Conservation (phyloP, 164 flowering plant species). For the Brasenia schreberi region DNA sequence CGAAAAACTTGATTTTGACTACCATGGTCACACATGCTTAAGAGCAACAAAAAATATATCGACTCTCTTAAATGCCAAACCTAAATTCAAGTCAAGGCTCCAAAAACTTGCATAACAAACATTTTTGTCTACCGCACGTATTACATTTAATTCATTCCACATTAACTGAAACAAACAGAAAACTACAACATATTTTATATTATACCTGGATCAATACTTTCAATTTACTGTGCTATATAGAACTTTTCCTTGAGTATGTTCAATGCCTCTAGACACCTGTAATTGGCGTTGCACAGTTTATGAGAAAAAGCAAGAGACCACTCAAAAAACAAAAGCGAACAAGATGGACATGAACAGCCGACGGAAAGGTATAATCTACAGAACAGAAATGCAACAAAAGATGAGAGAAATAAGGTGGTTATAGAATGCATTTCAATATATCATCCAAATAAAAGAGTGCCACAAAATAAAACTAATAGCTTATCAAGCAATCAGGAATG, state of each 20-base stretch:
- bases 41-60: too few relatives aligned
- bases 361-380: not conserved
- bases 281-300: not conserved
- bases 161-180: not conserved
- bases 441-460: too few relatives aligned
- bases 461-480: too few relatives aligned
- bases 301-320: not conserved
- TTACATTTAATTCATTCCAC: too few relatives aligned
- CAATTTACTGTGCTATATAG: not conserved
- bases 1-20: too few relatives aligned
- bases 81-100: too few relatives aligned
- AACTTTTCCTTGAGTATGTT: not conserved
- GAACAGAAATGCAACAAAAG: not conserved
- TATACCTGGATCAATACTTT: not conserved
- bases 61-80: too few relatives aligned
- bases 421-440: not conserved
- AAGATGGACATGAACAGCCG: not conserved
- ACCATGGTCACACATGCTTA: too few relatives aligned
- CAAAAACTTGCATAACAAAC: too few relatives aligned
- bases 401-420: not conserved
- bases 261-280: not conserved
- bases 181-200: not conserved
- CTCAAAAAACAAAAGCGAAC: not conserved
- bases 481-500: too few relatives aligned
- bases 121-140: too few relatives aligned